Base-by-base conservation (phyloP, 2,329 filamentous ascomycete species). In the Fusarium veterinarium region DNA sequence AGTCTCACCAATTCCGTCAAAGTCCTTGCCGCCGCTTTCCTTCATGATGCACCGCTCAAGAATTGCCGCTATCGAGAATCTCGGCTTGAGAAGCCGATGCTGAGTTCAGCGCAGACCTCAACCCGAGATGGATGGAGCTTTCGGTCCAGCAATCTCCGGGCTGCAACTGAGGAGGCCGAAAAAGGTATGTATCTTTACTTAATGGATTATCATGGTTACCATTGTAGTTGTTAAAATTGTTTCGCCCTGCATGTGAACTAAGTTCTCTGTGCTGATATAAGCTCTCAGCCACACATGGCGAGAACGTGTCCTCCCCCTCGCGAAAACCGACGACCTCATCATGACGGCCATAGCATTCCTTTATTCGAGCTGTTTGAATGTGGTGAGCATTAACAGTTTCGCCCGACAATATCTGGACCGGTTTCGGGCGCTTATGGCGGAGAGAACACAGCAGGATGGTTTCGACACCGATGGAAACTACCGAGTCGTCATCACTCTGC, bases 321-420 rank as follows among this genome's bases (percentile, higher is more conserved):
- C 76, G 4, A 60, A 61, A 25, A 44, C 61, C 11, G 72, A 78
- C 33, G 63, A 76, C 3, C 66, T 76, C 12, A 59, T 79, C 45
- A 75, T 77, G 72, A 75, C 67, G n/a, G 66, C 78, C 6, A 75
- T 79, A 25, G n/a, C 31, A 13, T 23, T 35, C 13, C n/a, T 35
- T 33, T 19, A 13, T 17, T 51, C 48, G n/a, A 51, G 31, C 4
- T 6, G 13, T 2, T 20, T 33, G 8, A 2, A 10, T 5, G 10
- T n/a, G 12, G 12, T n/a, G 19, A 10, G 12, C 8, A n/a, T 13
- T 23, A 23, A 19, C 5, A 20, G 19, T 40, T 20, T 40, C 20
- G 19, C 10, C 38, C 5, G 10, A 13, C 17, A 10, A 40, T 28
- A 28, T 28, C 28, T 28, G 8, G 28, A 28, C 28, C 28, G 28